phyloP scores from a whole-genome alignment of 345 rosid species.

The Eucalyptus regnans region DNA sequence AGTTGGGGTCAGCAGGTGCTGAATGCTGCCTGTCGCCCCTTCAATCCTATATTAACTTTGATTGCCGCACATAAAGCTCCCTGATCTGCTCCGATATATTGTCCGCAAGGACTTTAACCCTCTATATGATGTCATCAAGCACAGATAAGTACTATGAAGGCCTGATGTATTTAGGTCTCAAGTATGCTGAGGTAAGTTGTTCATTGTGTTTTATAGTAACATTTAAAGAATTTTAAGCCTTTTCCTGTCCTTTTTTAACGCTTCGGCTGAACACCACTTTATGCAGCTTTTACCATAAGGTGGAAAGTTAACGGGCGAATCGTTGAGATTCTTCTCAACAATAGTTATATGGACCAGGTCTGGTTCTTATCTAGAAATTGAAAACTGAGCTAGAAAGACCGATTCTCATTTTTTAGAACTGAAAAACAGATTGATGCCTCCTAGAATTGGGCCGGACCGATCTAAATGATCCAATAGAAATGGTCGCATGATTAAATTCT shows the following conservation, averaged over 20 bases:
- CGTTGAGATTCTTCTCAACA: conserved; percentile 61
- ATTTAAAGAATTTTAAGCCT: not conserved
- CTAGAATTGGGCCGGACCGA: too few relatives aligned
- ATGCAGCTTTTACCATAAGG: conserved; percentile 95
- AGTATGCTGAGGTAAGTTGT: conserved; percentile 50
- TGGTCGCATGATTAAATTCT: too few relatives aligned
- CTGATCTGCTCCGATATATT: not conserved
- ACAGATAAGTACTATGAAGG: conserved; percentile 65
- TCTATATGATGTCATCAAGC: conserved; percentile 48
- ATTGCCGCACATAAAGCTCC: not conserved
- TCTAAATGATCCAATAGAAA: too few relatives aligned
- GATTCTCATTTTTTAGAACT: too few relatives aligned
- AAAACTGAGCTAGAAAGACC: too few relatives aligned
- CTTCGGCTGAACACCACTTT: conserved; percentile 18
- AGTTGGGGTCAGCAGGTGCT: not conserved
- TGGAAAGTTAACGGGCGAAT: conserved; percentile 84
- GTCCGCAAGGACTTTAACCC: conserved; percentile 83
- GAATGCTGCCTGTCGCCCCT: not conserved
- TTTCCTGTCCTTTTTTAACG: not conserved
- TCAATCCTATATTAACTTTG: not conserved
- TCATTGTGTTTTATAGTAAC: not conserved
- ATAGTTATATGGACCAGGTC: conserved; percentile 18
- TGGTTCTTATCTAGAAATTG: too few relatives aligned
- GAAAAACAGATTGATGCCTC: too few relatives aligned
- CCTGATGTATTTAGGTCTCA: conserved; percentile 47